Evolutionary conservation across 352 stramenopile genomes (phyloP).

Genomic region (Stramenopiles sp.): DNA sequence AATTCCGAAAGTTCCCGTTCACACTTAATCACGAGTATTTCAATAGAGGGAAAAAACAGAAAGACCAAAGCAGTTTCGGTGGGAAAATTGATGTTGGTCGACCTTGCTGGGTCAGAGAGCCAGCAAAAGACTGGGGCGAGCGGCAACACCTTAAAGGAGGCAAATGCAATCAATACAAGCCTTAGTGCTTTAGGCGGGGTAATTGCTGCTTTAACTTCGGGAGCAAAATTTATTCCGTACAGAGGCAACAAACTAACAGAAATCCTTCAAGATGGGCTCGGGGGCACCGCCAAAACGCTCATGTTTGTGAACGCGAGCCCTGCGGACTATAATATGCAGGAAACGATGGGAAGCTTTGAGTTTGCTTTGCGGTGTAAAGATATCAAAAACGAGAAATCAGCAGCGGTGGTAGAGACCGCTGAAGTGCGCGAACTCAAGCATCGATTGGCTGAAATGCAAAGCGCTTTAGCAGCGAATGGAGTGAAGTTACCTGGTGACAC

Average conservation of each 20-base stretch:
- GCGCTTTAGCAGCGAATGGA: too few species aligned
- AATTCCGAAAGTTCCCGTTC: conserved; percentile 65
- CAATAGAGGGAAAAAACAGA: conserved; percentile 63
- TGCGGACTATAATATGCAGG: conserved; percentile 31
- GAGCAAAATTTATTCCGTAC: conserved; percentile 37
- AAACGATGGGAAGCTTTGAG: conserved; percentile 30
- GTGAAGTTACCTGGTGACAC: too few species aligned
- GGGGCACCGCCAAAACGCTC: conserved; percentile 34
- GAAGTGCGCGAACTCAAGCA: too few species aligned
- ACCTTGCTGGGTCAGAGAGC: conserved; percentile 33
- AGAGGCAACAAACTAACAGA: conserved; percentile 38
- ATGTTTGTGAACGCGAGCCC: conserved; percentile 32
- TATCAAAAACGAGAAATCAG: conserved; percentile 26
- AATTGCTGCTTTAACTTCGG: conserved; percentile 28
- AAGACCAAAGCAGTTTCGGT: conserved; percentile 42
- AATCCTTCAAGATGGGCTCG: conserved; percentile 35
- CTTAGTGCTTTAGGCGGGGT: conserved; percentile 36
- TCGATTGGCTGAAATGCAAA: too few species aligned
- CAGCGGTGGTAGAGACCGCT: too few species aligned
- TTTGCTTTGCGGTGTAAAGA: conserved; percentile 34
- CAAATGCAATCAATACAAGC: conserved; percentile 41
- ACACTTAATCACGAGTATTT: conserved; percentile 63
- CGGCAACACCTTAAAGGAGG: conserved; percentile 32
- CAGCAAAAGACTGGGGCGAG: conserved; percentile 33
- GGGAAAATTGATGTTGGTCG: conserved; percentile 34